Percentiles rank a stretch among this genome's conserved stretches.
phyloP scores from a whole-genome alignment of 257 asterid species.

The Solanum paucissectum region DNA sequence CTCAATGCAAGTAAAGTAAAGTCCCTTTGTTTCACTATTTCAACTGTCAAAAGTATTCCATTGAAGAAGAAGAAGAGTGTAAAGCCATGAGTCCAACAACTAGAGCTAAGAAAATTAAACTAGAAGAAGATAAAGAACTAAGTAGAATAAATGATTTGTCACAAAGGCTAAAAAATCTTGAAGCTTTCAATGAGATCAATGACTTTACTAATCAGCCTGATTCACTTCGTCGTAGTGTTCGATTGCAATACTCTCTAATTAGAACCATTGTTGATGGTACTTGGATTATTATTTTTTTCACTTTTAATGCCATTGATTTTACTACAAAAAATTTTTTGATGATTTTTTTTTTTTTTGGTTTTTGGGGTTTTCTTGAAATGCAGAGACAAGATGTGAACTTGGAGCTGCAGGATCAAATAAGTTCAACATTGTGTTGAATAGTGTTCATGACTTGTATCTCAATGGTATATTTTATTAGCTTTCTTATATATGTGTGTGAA shows the following conservation, averaged over 20 bases:
- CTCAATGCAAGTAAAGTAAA: background rate
- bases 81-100: background rate
- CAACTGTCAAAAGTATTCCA: background rate
- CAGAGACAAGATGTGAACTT: background rate
- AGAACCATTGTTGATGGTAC: background rate
- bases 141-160: background rate
- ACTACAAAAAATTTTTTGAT: background rate
- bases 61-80: background rate
- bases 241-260: background rate
- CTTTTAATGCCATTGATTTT: background rate
- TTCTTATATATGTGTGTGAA: background rate
- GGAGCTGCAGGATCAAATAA: background rate
- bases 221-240: background rate
- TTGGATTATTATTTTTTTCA: too few species aligned
- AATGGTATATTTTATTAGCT: background rate
- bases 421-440: background rate
- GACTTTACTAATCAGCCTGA: background rate
- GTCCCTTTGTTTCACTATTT: background rate
- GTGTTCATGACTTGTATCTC: background rate
- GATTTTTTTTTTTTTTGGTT: background rate
- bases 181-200: background rate
- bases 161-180: background rate
- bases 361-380: background rate
- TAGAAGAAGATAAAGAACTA: background rate
- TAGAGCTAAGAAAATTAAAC: background rate